Evolutionary conservation across 345 rosid genomes (phyloP), one percentile per base, ranked within the genome.

Genomic region (Rhizophora mangle): DNA sequence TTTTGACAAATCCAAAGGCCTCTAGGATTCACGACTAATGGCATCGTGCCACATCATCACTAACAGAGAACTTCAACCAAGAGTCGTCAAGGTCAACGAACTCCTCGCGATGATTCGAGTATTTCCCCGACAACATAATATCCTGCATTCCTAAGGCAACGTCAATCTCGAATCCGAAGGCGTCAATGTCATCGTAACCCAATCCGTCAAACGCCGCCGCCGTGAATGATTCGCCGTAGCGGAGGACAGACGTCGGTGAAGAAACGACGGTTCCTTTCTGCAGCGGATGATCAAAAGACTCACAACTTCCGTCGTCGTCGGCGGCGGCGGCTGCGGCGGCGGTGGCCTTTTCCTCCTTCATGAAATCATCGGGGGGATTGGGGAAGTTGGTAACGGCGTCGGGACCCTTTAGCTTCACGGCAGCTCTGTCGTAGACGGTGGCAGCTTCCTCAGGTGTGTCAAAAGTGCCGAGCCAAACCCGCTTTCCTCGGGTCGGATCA

Each of bases 361-460:
- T 31, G 8, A 68, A 77, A 68, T 65, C 39, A 9, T 37, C 49
- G 10, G 71, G 72, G n/a, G 86, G 60, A 54, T 15, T 27, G 11
- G 83, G 83, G n/a, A 86, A 84, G 73, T 86, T 86, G 3, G 86
- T 86, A 0, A 80, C 81, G 27, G 89, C 89, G 71, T 83, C 30
- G 51, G 83, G 68, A 0, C 90, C 90, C 59, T 74, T 81, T 4
- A 86, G 69, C 61, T 76, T 67, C 54, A 86, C 56, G 0, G 90
- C 88, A 2, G 90, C 90, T 59, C 74, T 72, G 20, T 86, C 90
- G 18, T 86, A 86, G 18, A 74, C 86, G 5, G 71, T 74, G 9
- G 90, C 90, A 10, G 90, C 90, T 72, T 86, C 90, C 52, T 86
- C 90, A 0, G 90, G 84, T 0, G 86, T 84, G 26, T 84, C 73